Percentiles rank a stretch among this genome's conserved stretches.
Evolutionary conservation across 169 alveolate species (phyloP).

Genomic region (Cryptosporidium bovis): DNA sequence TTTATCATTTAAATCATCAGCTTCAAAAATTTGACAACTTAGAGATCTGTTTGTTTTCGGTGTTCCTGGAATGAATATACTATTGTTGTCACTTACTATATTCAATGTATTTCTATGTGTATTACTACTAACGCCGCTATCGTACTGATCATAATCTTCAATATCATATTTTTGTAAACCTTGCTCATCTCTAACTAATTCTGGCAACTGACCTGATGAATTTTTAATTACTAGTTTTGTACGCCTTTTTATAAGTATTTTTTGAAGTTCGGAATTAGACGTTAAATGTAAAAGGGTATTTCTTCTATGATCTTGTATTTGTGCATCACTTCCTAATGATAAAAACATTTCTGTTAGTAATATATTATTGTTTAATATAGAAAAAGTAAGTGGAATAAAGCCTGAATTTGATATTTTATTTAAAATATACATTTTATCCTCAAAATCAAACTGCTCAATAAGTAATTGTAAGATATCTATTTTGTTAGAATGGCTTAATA

Average conservation of each 20-base stretch:
- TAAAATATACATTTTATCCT: slow-evolving; percentile 15
- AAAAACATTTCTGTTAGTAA: slow-evolving; percentile 36
- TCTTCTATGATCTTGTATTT: slow-evolving; percentile 54
- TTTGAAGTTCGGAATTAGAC: slow-evolving; percentile 15
- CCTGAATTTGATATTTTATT: slow-evolving; percentile 34
- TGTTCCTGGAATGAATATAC: neutral
- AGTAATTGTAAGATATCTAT: slow-evolving; percentile 30
- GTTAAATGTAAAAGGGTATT: slow-evolving; percentile 61
- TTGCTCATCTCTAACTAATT: slow-evolving; percentile 1
- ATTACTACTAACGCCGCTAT: neutral
- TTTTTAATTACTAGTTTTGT: neutral
- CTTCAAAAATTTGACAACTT: slow-evolving; percentile 1
- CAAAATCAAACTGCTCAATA: slow-evolving; percentile 27
- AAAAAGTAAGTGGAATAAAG: slow-evolving; percentile 24
- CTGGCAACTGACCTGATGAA: slow-evolving; percentile 63
- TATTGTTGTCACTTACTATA: neutral
- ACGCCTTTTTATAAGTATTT: slow-evolving; percentile 30
- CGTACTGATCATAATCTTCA: neutral
- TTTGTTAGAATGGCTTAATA: slow-evolving; percentile 18
- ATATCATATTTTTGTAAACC: neutral
- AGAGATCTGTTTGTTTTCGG: slow-evolving; percentile 8
- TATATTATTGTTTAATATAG: slow-evolving; percentile 19
- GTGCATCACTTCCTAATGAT: slow-evolving; percentile 35
- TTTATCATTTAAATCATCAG: slow-evolving; percentile 7
- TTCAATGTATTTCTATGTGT: neutral